Evolutionary conservation across 2,329 filamentous ascomycete genomes (phyloP).

Genomic region (Periconia sp.): DNA sequence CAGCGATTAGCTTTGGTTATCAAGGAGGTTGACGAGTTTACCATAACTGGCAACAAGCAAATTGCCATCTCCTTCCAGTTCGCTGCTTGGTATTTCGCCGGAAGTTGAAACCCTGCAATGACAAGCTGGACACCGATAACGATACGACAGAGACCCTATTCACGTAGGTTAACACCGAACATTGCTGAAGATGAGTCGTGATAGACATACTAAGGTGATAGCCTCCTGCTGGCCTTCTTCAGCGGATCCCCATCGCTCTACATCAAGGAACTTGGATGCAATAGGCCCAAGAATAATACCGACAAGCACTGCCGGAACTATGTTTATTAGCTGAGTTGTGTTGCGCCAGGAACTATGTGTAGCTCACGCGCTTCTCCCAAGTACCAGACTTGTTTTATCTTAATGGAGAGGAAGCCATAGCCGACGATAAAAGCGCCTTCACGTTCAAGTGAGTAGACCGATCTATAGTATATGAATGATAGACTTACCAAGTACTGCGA

Average conservation of each 20-base stretch:
- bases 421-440: conserved; percentile 55
- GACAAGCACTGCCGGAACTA: conserved; percentile 54
- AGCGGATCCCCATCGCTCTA: conserved; percentile 46
- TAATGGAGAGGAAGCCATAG: conserved; percentile 59
- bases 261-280: conserved; percentile 59
- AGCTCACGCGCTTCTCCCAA: conserved; percentile 60
- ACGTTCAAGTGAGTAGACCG: background rate
- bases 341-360: no score
- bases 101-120: conserved; percentile 68
- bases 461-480: no score
- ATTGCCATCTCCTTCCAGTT: conserved; percentile 62
- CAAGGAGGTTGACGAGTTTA: no score
- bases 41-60: conserved; percentile 65
- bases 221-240: conserved; percentile 41
- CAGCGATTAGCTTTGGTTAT: no score
- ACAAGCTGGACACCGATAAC: conserved; percentile 69
- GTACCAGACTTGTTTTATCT: conserved; percentile 61
- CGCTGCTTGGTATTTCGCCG: conserved; percentile 59
- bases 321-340: no score
- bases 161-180: background rate
- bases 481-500: conserved; percentile 50
- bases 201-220: conserved; percentile 50
- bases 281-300: conserved; percentile 63
- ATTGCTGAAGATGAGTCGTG: no score
- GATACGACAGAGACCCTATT: conserved; percentile 59